Percentiles rank a stretch among this genome's conserved stretches.
phyloP scores from a whole-genome alignment of 768 basidiomycete genomes.

The Mycena filopes region DNA sequence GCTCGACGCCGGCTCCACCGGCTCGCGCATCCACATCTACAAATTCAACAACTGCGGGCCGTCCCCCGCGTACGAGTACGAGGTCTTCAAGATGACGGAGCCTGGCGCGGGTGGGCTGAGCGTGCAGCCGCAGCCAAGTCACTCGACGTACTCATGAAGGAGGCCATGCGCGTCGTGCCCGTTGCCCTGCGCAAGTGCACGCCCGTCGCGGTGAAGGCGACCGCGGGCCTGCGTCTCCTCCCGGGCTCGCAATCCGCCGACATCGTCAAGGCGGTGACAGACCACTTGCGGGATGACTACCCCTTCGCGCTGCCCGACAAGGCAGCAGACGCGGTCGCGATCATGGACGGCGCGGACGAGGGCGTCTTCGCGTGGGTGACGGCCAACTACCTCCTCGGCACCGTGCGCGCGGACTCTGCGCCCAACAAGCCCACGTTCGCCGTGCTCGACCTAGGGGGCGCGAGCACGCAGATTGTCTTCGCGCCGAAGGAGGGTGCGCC shows the following conservation, averaged over 20 bases:
- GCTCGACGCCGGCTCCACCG: conserved; percentile 98
- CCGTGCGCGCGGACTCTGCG: conserved; percentile 68
- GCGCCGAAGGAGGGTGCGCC: conserved; percentile 74
- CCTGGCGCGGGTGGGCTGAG: conserved; percentile 75
- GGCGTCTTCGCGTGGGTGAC: conserved; percentile 99
- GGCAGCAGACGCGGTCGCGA: conserved; percentile 76
- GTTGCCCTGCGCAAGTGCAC: conserved; percentile 74
- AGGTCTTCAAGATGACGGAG: conserved; percentile 85
- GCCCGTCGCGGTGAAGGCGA: conserved; percentile 92
- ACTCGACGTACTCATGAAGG: conserved; percentile 82
- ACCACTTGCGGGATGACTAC: conserved; percentile 65
- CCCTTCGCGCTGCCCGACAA: conserved; percentile 68
- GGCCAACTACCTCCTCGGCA: conserved; percentile 89
- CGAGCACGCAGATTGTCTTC: conserved; percentile 97
- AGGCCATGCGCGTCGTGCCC: conserved; percentile 85
- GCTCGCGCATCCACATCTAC: conserved; percentile 97
- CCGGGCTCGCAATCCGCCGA: conserved; percentile 69
- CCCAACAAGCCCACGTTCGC: conserved; percentile 72
- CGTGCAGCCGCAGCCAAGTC: conserved; percentile 79
- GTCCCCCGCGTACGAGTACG: conserved; percentile 87
- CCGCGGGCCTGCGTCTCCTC: conserved; percentile 83
- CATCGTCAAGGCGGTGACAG: conserved; percentile 81
- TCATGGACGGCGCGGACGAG: conserved; percentile 97
- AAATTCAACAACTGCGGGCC: conserved; percentile 93
- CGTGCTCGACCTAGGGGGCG: conserved; percentile 96